Base-by-base conservation (phyloP, 192 early-diverging fungal genomes). In the Thoreauomyces humboldtii region DNA sequence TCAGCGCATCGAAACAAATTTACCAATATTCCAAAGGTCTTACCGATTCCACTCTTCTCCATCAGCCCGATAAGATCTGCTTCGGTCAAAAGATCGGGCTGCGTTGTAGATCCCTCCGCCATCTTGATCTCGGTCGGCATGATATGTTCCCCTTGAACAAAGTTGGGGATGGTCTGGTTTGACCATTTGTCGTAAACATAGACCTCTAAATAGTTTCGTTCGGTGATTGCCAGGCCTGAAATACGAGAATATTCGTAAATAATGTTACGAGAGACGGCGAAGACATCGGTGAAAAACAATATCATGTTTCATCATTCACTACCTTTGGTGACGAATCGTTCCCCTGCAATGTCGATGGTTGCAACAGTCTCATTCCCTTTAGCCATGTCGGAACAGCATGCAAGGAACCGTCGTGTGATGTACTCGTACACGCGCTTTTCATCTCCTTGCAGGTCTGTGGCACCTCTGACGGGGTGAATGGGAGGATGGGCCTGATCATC, bases 401-500 rank as follows among this genome's bases (percentile, higher is more conserved):
- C 96, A 12, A 98, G 74, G 70, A 97, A 98, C 7, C 94, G 76
- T 4, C 95, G 76, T 0, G 86, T 78, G 32, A 98, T 82, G 67
- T 92, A 92, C 44, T 98, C 95, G 73, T 91, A 97, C 0, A 98
- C 78, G 5, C 77, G 69, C 55, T 81, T 74, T 6, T 89, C 84
- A 33, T 92, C 84, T 9, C 89, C 90, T 0, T 48, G 38, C 35
- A 93, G 70, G 25, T 73, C 77, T n/a, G 65, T 19, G 6, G 80
- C 81, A 19, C 70, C 75, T 22, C 71, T 80, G 0, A 87, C 88
- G 1, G 96, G 95, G 70, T 98, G 95, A 65, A 98, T 98, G 9
- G 96, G 96, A 19, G 95, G 96, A 88, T 98, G 96, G 0, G 96
- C 94, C 65, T 95, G 86, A 69, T 98, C 96, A 68, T 96, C 93